Evolutionary conservation across 2,329 filamentous ascomycete genomes (phyloP), one percentile per base, ranked within the genome.

Genomic region (Sarocladium kiliense): DNA sequence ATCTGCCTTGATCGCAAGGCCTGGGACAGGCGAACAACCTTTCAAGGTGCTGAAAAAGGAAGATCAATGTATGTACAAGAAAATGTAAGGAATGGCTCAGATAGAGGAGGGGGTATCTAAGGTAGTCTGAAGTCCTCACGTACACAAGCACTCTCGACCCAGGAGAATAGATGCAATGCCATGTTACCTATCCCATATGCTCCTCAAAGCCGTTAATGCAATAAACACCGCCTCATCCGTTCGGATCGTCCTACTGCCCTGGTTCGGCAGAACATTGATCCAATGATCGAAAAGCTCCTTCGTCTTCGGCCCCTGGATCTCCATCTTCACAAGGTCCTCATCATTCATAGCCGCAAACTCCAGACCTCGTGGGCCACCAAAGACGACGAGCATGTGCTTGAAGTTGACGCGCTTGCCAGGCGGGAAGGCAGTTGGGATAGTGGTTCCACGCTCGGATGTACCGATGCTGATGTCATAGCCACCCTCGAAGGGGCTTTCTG

Each of bases 181-280:
- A 25, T 30, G 19, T 18, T 41, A 53, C 23, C 50, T 53, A 7
- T 75, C 72, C 82, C 77, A 87, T 56, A 86, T 61, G 57, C 74
- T 77, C 64, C 85, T 80, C 65, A 94, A 65, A 2, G 83, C 82
- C 64, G 86, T 86, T 66, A 95, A 68, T 0, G 85, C 89, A 65
- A 94, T 82, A 73, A 88, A 89, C 18, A 95, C 72, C 1, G 90
- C 89, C 71, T 96, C 91, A 63, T 95, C 90, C 0, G 90, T 94
- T 58, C 88, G 76, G 58, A 96, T 93, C 1, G 86, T 91, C 63
- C 90, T 77, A 66, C 88, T 93, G 1, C 89, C 90, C 68, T 95
- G 91, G 1, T 84, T 83, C 3, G 89, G 88, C 60, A 91, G 77
- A 44, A 94, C 78, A 68, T 96, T 89, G 18, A 95, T 77, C 89